Conservation (phyloP, 1,284 basidiomycete species). For the Sanghuangporus weigelae region DNA sequence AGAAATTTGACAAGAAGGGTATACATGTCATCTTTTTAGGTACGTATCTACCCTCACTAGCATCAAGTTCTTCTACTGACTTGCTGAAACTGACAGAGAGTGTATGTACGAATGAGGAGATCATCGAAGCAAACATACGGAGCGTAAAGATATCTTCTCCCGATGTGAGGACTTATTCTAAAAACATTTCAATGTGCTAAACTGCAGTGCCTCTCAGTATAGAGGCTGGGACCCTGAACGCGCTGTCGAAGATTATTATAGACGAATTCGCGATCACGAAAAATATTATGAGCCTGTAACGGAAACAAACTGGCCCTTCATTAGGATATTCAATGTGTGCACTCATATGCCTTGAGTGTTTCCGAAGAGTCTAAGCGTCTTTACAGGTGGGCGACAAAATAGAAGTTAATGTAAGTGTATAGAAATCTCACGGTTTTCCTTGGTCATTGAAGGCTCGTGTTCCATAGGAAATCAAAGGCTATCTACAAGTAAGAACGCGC, state of each 20-base stretch:
- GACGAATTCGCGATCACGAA: constrained; percentile 86
- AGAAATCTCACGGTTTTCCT: background rate
- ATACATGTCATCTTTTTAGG: constrained; percentile 94
- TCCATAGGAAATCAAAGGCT: constrained; percentile 78
- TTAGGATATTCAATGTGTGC: constrained; percentile 89
- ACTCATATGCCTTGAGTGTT: background rate
- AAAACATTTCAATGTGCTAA: background rate
- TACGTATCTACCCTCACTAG: constrained; percentile 32
- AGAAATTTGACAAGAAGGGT: constrained; percentile 79
- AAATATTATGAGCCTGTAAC: constrained; percentile 86
- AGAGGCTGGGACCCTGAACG: constrained; percentile 88
- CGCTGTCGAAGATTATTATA: constrained; percentile 89
- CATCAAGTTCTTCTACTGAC: constrained; percentile 1
- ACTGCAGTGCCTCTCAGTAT: constrained; percentile 55
- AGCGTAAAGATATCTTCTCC: constrained; percentile 98
- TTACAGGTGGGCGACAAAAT: constrained; percentile 88
- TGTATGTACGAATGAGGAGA: constrained; percentile 82
- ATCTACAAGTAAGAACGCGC: constrained; percentile 54
- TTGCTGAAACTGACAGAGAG: constrained; percentile 52
- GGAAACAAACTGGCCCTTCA: constrained; percentile 83
- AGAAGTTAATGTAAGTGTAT: constrained; percentile 70
- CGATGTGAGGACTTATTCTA: constrained; percentile 57
- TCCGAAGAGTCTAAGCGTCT: background rate
- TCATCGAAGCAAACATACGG: constrained; percentile 92
- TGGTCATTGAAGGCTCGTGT: background rate